Conservation (phyloP, 2,329 filamentous ascomycete species). For the Pseudocercospora eumusae region DNA sequence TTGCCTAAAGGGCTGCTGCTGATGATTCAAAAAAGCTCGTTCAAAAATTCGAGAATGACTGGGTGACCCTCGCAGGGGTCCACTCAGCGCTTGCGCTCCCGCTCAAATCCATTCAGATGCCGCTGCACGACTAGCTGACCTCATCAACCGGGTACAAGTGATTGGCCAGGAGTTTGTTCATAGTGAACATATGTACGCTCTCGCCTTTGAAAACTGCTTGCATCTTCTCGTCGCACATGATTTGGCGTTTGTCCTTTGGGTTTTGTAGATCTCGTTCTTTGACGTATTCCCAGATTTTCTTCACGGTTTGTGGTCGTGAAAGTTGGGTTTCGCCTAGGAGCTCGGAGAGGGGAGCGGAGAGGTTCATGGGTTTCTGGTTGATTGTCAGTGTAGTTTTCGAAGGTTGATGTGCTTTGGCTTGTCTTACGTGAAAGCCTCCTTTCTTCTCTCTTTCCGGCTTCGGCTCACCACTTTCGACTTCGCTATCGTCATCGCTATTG, state of each 20-base stretch:
- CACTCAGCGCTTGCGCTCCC: too few relatives aligned
- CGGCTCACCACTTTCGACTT: conserved; percentile 52
- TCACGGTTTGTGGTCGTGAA: conserved; percentile 91
- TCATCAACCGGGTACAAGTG: conserved; percentile 87
- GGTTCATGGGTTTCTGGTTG: conserved; percentile 67
- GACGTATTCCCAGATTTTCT: conserved; percentile 95
- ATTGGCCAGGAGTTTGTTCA: conserved; percentile 93
- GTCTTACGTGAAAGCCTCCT: conserved; percentile 79
- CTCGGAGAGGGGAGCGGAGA: conserved; percentile 69
- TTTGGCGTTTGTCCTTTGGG: conserved; percentile 86
- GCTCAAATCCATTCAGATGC: neutral
- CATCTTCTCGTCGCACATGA: conserved; percentile 88
- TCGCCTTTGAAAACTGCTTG: conserved; percentile 88
- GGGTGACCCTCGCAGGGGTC: neutral
- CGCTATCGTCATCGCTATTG: conserved; percentile 76
- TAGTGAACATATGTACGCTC: conserved; percentile 96
- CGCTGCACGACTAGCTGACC: neutral
- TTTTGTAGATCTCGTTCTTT: conserved; percentile 87
- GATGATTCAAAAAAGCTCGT: neutral
- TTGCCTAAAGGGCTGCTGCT: neutral
- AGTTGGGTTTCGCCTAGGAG: conserved; percentile 74
- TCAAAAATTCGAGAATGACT: neutral
- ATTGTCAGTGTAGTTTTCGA: conserved; percentile 11
- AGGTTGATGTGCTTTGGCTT: neutral
- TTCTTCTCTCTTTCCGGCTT: conserved; percentile 68